These are phyloP conservation scores for Phoma sp. DNA, from an alignment of 2,329 filamentous ascomycete species.

Conservation along the genomic window DNA sequence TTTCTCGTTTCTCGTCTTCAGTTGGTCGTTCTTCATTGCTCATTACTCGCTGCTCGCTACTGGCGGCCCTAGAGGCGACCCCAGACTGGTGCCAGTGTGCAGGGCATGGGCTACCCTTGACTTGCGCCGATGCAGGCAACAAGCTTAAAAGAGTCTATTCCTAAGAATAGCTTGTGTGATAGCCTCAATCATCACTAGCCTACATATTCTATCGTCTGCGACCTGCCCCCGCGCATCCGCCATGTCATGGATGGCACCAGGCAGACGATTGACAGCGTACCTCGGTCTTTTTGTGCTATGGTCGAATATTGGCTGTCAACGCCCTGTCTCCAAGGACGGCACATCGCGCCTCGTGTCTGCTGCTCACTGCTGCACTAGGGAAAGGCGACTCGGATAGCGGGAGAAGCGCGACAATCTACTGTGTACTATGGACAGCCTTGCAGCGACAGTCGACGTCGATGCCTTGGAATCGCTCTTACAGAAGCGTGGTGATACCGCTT, in stretches of 20 bases:
- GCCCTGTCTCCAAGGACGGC: slow-evolving; percentile 21
- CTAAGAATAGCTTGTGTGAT: slow-evolving; percentile 39
- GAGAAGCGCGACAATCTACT: neutral
- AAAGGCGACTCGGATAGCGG: slow-evolving; percentile 16
- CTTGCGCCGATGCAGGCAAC: slow-evolving; percentile 13
- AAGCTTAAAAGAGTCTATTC: slow-evolving; percentile 42
- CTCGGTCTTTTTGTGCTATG: slow-evolving; percentile 25
- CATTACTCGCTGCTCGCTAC: too few species aligned
- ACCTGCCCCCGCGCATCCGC: slow-evolving; percentile 31
- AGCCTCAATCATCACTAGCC: slow-evolving; percentile 14
- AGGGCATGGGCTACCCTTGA: slow-evolving; percentile 16
- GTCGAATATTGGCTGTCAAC: slow-evolving; percentile 21
- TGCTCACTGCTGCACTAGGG: slow-evolving; percentile 25
- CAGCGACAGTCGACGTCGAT: slow-evolving; percentile 11
- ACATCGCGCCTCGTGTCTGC: slow-evolving; percentile 39
- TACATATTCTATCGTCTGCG: slow-evolving; percentile 37
- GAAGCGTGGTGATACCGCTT: neutral
- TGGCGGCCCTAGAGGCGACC: slow-evolving; percentile 23
- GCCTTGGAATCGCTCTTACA: slow-evolving; percentile 12
- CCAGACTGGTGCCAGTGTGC: slow-evolving; percentile 19
- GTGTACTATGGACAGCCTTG: neutral
- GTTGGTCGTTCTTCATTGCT: too few species aligned
- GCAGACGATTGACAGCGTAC: slow-evolving; percentile 21
- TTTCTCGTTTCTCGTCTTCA: slow-evolving; percentile 11
- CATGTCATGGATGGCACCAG: slow-evolving; percentile 19